Conservation (phyloP, 2,329 filamentous ascomycete genomes). For the Fusarium citri region DNA sequence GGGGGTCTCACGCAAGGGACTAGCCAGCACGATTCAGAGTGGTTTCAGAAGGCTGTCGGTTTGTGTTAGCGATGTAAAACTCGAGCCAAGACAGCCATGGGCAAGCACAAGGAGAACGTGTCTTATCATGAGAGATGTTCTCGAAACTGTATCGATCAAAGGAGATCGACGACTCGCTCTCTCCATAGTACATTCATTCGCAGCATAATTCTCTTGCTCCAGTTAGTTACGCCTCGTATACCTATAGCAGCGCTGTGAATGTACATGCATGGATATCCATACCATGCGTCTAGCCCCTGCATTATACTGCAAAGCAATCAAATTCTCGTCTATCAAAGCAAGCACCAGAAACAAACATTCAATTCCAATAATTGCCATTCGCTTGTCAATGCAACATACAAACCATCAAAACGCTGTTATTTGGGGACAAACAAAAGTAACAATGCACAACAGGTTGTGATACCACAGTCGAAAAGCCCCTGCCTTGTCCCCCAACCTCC, state of each 20-base stretch:
- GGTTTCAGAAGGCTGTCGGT: conserved; percentile 28
- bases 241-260: background rate
- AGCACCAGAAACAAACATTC: background rate
- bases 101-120: background rate
- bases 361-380: background rate
- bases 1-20: conserved; percentile 26
- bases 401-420: background rate
- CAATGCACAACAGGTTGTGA: conserved; percentile 1
- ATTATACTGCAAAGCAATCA: background rate
- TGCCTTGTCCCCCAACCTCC: conserved; percentile 33
- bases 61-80: conserved; percentile 18
- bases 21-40: conserved; percentile 5
- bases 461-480: conserved; percentile 12
- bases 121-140: background rate
- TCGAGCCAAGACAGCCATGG: background rate
- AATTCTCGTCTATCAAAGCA: background rate
- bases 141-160: background rate
- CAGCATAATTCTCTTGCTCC: background rate
- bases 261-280: background rate
- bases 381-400: background rate
- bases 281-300: background rate
- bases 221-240: conserved; percentile 5
- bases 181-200: background rate
- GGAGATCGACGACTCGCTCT: background rate
- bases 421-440: background rate